These are phyloP conservation scores for Phytopythium boreale DNA, from an alignment of 352 stramenopile genomes.

Conservation along the genomic window DNA sequence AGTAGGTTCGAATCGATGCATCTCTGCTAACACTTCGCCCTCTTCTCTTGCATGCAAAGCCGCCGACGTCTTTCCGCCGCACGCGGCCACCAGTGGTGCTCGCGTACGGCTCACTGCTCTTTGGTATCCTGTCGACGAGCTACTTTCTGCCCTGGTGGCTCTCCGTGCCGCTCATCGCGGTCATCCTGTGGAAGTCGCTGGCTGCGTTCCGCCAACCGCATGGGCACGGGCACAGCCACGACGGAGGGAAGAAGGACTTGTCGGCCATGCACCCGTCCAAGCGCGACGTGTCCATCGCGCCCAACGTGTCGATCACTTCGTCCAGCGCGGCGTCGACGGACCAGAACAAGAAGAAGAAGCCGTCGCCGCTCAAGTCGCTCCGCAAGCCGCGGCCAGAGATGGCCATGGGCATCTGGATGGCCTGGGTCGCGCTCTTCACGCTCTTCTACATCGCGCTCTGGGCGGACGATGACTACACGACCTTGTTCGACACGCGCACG, in stretches of 20 bases:
- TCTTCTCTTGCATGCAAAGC: constrained; percentile 6
- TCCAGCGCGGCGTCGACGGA: constrained; percentile 15
- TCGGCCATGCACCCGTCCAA: constrained; percentile 43
- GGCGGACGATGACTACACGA: constrained; percentile 39
- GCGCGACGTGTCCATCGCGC: constrained; percentile 25
- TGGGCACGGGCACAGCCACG: constrained; percentile 43
- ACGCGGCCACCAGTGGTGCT: constrained; percentile 53
- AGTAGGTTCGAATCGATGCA: neutral
- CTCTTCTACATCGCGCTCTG: constrained; percentile 66
- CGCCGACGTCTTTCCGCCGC: constrained; percentile 46
- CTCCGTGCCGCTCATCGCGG: constrained; percentile 49
- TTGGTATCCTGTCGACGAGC: constrained; percentile 50
- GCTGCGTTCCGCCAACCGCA: constrained; percentile 36
- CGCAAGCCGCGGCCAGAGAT: constrained; percentile 55
- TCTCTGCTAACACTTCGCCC: neutral
- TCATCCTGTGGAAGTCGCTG: constrained; percentile 50
- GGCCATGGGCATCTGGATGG: constrained; percentile 77
- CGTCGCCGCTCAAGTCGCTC: constrained; percentile 21
- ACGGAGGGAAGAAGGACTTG: constrained; percentile 26
- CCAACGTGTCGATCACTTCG: constrained; percentile 29
- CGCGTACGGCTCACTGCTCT: constrained; percentile 43
- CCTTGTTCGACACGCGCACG: constrained; percentile 24
- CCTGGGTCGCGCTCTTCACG: constrained; percentile 70
- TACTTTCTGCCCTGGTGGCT: constrained; percentile 77
- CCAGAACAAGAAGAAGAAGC: constrained; percentile 20